Evolutionary conservation across 116 monocot species (phyloP).

Genomic region (Cymodocea nodosa): DNA sequence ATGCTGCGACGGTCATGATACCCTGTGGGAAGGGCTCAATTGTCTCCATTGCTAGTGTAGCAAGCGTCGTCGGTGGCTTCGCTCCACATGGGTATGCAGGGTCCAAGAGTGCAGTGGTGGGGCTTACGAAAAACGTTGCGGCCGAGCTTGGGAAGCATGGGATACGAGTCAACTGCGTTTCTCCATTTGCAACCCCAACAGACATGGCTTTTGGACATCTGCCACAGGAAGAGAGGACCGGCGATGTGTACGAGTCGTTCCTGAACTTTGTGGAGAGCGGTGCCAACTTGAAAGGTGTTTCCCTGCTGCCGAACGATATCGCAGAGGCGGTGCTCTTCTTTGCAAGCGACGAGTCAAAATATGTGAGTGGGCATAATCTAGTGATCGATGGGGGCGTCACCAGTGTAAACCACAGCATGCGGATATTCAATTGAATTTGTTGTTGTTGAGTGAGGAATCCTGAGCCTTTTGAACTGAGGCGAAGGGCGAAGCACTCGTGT

Average conservation of each 20-base stretch:
- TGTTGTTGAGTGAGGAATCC: too few species aligned
- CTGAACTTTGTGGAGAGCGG: conserved; percentile 13
- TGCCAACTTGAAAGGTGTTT: conserved; percentile 46
- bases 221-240: conserved; percentile 21
- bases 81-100: conserved; percentile 40
- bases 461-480: too few species aligned
- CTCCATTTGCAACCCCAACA: conserved; percentile 40
- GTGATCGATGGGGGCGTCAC: conserved; percentile 36
- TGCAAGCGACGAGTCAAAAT: conserved; percentile 47
- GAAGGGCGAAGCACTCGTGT: too few species aligned
- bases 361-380: conserved; percentile 43
- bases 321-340: conserved; percentile 44
- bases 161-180: conserved; percentile 45
- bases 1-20: conserved; percentile 42
- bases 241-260: conserved; percentile 17
- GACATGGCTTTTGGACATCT: conserved; percentile 18
- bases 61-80: conserved; percentile 16
- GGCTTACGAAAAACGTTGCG: conserved; percentile 37
- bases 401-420: conserved; percentile 21
- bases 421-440: conserved; percentile 8
- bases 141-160: conserved; percentile 50
- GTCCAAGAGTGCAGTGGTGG: conserved; percentile 48
- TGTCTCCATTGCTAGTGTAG: conserved; percentile 34
- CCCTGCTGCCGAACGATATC: conserved; percentile 26
- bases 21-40: conserved; percentile 37